Base-by-base conservation (phyloP, 345 rosid genomes). In the Moricandia moricandioides region DNA sequence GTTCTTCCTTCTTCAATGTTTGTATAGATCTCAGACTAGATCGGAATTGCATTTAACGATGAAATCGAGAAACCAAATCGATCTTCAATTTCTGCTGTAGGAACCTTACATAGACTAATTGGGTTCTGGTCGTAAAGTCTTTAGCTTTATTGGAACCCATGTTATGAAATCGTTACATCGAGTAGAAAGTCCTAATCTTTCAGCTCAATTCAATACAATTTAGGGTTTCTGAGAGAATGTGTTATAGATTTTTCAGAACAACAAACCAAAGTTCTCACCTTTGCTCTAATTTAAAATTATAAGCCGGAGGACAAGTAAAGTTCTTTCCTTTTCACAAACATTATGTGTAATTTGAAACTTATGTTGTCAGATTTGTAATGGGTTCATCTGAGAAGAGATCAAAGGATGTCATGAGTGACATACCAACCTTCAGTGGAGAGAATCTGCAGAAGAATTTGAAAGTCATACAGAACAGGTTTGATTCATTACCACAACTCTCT, bases 371-470 rank as follows among this genome's bases (percentile, higher is more conserved):
- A 33, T 47, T 79, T 73, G 67, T 30, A 91, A 91, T 96, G 97
- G 81, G 83, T 79, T 77, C 86, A 43, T 80, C 89, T 1, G 89
- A 85, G 75, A 89, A 85, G 88, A 88, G 84, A 78, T 81, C 90
- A 29, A 85, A 82, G 57, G 96, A 88, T 5, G 76, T 71, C 17
- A 57, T 81, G 52, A 82, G 71, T 79, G 96, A 92, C 63, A 72
- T 92, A 55, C 91, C 86, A 16, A 89, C 82, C 56, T 88, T 86
- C 71, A 90, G 76, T 45, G 87, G 80, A 2, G 99, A 95, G 86
- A 88, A 95, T 85, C 58, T 92, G 73, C 99, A 89, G 76, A 92
- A 83, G 80, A 95, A 95, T 86, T 83, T 88, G 94, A 95, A 92
- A 88, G 82, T 90, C 26, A 83, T 92, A 49, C 94, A 90, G 52